phyloP scores from a whole-genome alignment of 148 eudicot genomes.

The Hydrangea macrophylla region DNA sequence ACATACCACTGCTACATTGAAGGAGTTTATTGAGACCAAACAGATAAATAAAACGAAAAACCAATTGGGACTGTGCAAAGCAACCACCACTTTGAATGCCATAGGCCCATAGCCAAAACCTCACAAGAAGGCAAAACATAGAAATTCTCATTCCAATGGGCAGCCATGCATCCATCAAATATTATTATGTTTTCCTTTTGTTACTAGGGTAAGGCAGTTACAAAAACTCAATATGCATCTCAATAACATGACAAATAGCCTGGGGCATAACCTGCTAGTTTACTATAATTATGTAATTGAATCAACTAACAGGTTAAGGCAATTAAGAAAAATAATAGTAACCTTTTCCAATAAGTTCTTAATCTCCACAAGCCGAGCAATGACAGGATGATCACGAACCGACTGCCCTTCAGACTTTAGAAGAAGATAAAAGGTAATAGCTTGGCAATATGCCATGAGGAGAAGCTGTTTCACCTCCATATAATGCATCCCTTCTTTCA shows the following conservation, averaged over 20 bases:
- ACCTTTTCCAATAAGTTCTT: slow-evolving; percentile 85
- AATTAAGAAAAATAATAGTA: slow-evolving; percentile 11
- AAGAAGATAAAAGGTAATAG: slow-evolving; percentile 91
- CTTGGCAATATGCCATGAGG: slow-evolving; percentile 77
- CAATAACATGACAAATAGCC: not conserved
- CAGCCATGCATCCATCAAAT: too few species aligned
- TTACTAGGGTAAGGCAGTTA: too few species aligned
- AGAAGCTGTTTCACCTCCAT: slow-evolving; percentile 79
- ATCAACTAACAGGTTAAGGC: not conserved
- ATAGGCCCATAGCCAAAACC: too few species aligned
- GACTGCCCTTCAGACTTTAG: slow-evolving; percentile 91
- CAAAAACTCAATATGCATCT: not conserved
- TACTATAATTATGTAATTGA: not conserved
- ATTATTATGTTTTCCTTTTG: too few species aligned
- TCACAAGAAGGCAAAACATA: too few species aligned
- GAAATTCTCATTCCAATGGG: too few species aligned
- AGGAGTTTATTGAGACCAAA: too few species aligned
- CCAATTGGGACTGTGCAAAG: too few species aligned
- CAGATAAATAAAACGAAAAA: too few species aligned
- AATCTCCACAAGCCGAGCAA: slow-evolving; percentile 83
- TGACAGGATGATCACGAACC: slow-evolving; percentile 93
- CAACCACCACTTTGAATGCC: too few species aligned
- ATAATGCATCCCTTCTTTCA: slow-evolving; percentile 65
- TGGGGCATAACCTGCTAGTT: not conserved
- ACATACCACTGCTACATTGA: too few species aligned